Evolutionary conservation across 495 filamentous ascomycete genomes (phyloP), one percentile per base, ranked within the genome.

Genomic region (Penicillium diatomitis): DNA sequence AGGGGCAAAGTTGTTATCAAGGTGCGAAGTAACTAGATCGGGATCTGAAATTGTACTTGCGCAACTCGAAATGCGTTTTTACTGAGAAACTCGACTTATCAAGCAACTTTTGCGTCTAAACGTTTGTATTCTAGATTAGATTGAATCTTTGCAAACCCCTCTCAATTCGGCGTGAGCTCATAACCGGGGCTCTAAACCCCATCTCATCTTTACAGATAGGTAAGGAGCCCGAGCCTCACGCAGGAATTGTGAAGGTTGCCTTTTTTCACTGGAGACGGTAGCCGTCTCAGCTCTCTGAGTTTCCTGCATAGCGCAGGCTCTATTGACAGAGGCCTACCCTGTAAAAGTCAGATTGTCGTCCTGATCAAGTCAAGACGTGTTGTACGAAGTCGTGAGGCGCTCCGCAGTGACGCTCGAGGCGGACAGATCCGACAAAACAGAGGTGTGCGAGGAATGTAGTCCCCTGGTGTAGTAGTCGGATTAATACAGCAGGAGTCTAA

Each of bases 401-500:
- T 79, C 80, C 0, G 73, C 75, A 29, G 55, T 70, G 0, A 80
- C 62, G 6, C 48, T 67, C 1, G 45, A 48, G 0, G 57, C 54
- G 2, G 53, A 50, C 41, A 82, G 40, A 6, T 78, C 76, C 2
- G 58, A 63, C 38, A 83, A 49, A 0, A 63, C 64, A 51, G 75
- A 80, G 1, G 55, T 66, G 49, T 78, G 64, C 30, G 50, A 71
- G 6, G 61, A 56, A 20, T 78, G 63, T 5, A 60, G 71, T 1
- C 76, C 77, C 29, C 61, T 67, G 5, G 62, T 58, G 52, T 72
- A 79, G 52, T 82, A 80, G n/a, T 79, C 73, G 0, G 78, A 80
- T 50, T 82, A 82, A 46, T 78, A 77, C 29, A 82, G 51, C 34
- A 82, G 47, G 12, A 68, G 73, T 6, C 66, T 58, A 10, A 75